Evolutionary conservation across 2,329 filamentous ascomycete genomes (phyloP), one percentile per base, ranked within the genome.

Genomic region (Xylariaceae sp.): DNA sequence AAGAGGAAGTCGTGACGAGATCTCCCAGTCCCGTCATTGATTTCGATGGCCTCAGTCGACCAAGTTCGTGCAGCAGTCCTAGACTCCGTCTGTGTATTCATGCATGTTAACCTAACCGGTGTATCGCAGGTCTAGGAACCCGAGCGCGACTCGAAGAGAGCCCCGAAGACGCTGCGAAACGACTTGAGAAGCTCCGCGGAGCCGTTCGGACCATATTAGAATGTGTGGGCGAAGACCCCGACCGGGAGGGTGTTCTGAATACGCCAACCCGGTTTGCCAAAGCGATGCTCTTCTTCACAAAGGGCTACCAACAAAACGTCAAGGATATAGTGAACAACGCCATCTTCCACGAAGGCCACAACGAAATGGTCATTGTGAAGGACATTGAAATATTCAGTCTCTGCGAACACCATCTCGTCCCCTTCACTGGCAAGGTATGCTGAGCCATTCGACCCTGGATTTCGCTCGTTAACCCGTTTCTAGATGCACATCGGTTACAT

Each of bases 401-500:
- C 49, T 99, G 94, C 79, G 94, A 99, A 78, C 94, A 99, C 74
- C 94, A 99, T 72, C 82, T 99, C 72, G 93, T 99, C 6, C 94
- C 94, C 0, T 99, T 99, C 70, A 93, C 85, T 2, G 94, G 94
- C 69, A 97, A 96, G 84, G 90, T 92, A 79, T 53, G 73, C 63
- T 23, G n/a, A 54, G 6, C 7, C 44, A 17, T 23, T 17, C 50
- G 39, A 6, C 39, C 30, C 2, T 15, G 30, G 13, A n/a, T 34
- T 23, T 34, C 15, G 5, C 10, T 23, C 2, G 50, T 54, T 62
- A 53, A 63, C 23, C 39, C 30, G 11, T 13, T 55, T 4, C 13
- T 66, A 95, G 90, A 97, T 99, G 90, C 94, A 99, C 77, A 97
- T 99, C 68, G 94, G 92, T 60, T 99, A 99, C 76, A 97, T 99